Base-by-base conservation (phyloP, 495 filamentous ascomycete genomes). In the Trichoderma orchidacearum region DNA sequence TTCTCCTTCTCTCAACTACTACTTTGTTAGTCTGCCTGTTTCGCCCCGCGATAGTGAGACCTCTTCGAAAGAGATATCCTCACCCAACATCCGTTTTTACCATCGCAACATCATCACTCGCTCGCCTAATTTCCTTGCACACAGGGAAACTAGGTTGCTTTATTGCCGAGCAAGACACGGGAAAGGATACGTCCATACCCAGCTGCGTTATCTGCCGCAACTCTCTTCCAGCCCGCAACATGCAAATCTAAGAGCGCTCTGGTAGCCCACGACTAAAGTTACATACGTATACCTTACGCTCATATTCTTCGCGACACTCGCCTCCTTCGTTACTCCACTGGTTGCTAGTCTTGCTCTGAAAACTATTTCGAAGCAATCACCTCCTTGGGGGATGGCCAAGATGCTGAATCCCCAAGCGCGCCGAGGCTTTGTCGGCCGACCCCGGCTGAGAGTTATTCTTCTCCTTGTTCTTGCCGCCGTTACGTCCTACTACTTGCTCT, bases 401-500 rank as follows among this genome's bases (percentile, higher is more conserved):
- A 55, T 55, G 53, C 25, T 55, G 15, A 55, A 6, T 12, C 53
- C 51, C 30, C 11, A 30, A 18, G 17, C 12, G 30, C 30, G 53
- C 32, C 41, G 41, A 8, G 25, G 15, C 7, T 21, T 50, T n/a
- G n/a, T 8, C 32, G 8, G 9, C n/a, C 51, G 51, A 31, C 29
- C 51, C 7, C 30, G 53, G 31, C 15, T 34, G 23, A 34, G 31
- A 21, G 5, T 34, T 8, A 17, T 55, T 6, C 53, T 55, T 5
- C 53, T 55, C 30, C 23, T 32, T 25, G 25, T 25, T n/a, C 23
- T 55, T 15, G 31, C 31, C 30, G 8, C 53, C 5, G 15, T 55
- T n/a, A 55, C 53, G n/a, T 27, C 31, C 9, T 55, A 55, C n/a
- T 55, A 36, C 13, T 8, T 55, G 3, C 31, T 55, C 18, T 55